Conservation (phyloP, 2,329 filamentous ascomycete genomes). For the Xylaria digitata region DNA sequence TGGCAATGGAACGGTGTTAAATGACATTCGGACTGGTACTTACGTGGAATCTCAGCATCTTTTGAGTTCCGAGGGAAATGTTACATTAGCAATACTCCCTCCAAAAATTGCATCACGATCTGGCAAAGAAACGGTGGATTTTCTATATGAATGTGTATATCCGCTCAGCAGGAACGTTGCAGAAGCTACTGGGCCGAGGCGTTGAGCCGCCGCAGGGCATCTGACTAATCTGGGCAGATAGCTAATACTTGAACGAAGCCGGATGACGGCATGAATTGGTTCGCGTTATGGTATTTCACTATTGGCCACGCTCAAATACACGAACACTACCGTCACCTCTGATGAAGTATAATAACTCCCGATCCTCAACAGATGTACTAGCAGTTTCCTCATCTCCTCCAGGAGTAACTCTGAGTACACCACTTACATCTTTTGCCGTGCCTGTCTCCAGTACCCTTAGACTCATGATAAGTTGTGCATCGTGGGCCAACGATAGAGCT, state of each 20-base stretch:
- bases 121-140: conserved; percentile 42
- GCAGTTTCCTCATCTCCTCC: conserved; percentile 55
- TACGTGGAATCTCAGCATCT: conserved; percentile 47
- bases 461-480: conserved; percentile 76
- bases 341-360: conserved; percentile 84
- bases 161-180: conserved; percentile 16
- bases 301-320: conserved; percentile 86
- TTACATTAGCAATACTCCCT: conserved; percentile 48
- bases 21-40: conserved; percentile 52
- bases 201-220: conserved; percentile 28
- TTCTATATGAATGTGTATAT: conserved; percentile 37
- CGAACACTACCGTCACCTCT: conserved; percentile 80
- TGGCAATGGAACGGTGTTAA: conserved; percentile 51
- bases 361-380: conserved; percentile 60
- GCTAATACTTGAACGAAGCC: conserved; percentile 18
- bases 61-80: conserved; percentile 46
- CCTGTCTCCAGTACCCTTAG: conserved; percentile 85
- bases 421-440: conserved; percentile 89
- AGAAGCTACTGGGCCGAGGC: conserved; percentile 8
- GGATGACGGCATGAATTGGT: conserved; percentile 20
- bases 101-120: conserved; percentile 50
- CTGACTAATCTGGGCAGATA: conserved; percentile 7
- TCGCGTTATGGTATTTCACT: conserved; percentile 39
- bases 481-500: conserved; percentile 77
- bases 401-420: conserved; percentile 80